Conservation (phyloP, 192 early-diverging fungal genomes). For the Coemansia asiatica region DNA sequence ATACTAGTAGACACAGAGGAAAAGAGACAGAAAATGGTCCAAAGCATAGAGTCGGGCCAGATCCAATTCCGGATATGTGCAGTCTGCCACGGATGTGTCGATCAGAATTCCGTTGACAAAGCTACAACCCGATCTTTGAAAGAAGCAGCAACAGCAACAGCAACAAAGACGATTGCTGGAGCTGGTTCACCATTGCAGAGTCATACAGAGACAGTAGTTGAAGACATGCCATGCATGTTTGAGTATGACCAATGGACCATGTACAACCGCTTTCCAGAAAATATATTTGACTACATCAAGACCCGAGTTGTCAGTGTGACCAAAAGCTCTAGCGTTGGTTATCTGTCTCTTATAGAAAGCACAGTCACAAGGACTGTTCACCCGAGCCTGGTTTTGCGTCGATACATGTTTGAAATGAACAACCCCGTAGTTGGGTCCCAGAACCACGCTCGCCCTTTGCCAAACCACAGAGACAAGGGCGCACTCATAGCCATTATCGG, state of each 20-base stretch:
- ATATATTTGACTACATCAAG: constrained; percentile 26
- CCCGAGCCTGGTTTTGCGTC: constrained; percentile 56
- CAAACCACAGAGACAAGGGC: constrained; percentile 63
- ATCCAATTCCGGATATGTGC: constrained; percentile 33
- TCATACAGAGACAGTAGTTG: not conserved
- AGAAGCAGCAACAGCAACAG: constrained; percentile 21
- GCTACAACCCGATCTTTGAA: constrained; percentile 39
- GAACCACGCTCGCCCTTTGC: constrained; percentile 54
- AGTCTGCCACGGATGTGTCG: constrained; percentile 47
- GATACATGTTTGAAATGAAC: constrained; percentile 45
- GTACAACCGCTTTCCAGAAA: constrained; percentile 34
- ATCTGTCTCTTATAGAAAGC: constrained; percentile 31
- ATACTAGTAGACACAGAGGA: constrained; percentile 25
- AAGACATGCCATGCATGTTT: not conserved
- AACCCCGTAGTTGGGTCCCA: constrained; percentile 63
- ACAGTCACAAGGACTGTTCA: constrained; percentile 20
- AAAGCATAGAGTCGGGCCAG: constrained; percentile 11
- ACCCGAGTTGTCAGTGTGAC: constrained; percentile 6
- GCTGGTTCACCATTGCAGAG: not conserved
- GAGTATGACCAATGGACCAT: constrained; percentile 22
- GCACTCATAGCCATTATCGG: constrained; percentile 49
- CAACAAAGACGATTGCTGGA: not conserved
- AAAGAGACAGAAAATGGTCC: constrained; percentile 1
- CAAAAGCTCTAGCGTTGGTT: constrained; percentile 24
- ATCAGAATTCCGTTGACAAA: constrained; percentile 20